These are phyloP conservation scores for Trichoderma sp. DNA, from an alignment of 2,329 filamentous ascomycete genomes.

Conservation along the genomic window DNA sequence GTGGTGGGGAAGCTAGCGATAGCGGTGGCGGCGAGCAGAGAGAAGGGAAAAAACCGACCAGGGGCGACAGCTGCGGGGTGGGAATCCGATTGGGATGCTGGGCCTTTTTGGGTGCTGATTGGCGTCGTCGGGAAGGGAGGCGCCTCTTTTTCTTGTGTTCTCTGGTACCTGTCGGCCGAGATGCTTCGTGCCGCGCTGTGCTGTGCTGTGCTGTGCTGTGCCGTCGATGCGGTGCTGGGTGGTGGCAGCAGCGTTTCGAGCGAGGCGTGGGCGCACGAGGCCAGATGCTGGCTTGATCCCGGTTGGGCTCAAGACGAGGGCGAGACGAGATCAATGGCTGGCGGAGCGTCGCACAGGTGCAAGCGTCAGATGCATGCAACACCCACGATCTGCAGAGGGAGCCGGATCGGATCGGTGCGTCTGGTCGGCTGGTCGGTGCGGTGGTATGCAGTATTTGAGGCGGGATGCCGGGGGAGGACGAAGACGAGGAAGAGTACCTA, in stretches of 20 bases:
- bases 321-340: background rate
- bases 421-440: background rate
- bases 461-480: background rate
- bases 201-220: too few relatives aligned
- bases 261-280: background rate
- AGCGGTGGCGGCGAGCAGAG: conserved; percentile 19
- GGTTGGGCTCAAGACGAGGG: background rate
- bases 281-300: background rate
- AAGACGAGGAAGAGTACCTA: background rate
- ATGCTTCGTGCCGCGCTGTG: too few relatives aligned
- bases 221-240: too few relatives aligned
- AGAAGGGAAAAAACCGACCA: background rate
- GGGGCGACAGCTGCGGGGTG: conserved; percentile 18
- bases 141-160: background rate
- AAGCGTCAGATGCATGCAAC: background rate
- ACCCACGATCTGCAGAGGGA: conserved; percentile 2
- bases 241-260: background rate
- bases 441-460: background rate
- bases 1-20: conserved; percentile 25
- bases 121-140: background rate
- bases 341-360: background rate
- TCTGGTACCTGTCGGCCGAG: too few relatives aligned
- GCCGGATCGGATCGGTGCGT: background rate
- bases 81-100: background rate
- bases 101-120: background rate